A percentile compares a stretch with the other conserved stretches of the same genome.
phyloP scores from a whole-genome alignment of 371 early-diverging fungal species.

The Saksenaea vasiformis region DNA sequence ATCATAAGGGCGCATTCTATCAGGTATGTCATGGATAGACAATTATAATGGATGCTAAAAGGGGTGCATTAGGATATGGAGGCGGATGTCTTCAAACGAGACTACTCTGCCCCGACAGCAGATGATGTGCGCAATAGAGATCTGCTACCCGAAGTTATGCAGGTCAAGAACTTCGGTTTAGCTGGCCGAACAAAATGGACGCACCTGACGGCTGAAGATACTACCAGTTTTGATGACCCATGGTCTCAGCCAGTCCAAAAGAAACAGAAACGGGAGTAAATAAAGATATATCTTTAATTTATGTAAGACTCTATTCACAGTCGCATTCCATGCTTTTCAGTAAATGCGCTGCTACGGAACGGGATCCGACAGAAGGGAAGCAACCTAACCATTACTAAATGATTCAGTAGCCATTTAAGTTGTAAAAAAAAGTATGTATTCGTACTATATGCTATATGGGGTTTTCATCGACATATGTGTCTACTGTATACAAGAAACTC shows the following conservation, averaged over 20 bases:
- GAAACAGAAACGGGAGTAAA: slow-evolving; percentile 5
- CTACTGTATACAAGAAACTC: not conserved
- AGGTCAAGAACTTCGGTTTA: slow-evolving; percentile 89
- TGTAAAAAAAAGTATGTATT: too few relatives aligned
- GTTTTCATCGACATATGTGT: not conserved
- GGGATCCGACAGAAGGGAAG: too few relatives aligned
- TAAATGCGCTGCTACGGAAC: too few relatives aligned
- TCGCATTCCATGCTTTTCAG: slow-evolving; percentile 7
- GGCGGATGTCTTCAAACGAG: slow-evolving; percentile 65
- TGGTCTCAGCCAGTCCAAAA: slow-evolving; percentile 24
- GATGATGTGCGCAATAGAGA: slow-evolving; percentile 72
- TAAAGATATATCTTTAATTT: too few relatives aligned
- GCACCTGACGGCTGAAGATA: slow-evolving; percentile 85
- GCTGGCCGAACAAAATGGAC: slow-evolving; percentile 90
- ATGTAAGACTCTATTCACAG: too few relatives aligned
- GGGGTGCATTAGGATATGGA: slow-evolving; percentile 46
- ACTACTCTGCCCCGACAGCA: slow-evolving; percentile 75
- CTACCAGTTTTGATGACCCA: slow-evolving; percentile 49
- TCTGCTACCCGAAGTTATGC: slow-evolving; percentile 83
- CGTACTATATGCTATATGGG: too few relatives aligned
- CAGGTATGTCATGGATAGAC: slow-evolving; percentile 40
- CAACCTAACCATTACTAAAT: too few relatives aligned
- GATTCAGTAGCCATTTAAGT: too few relatives aligned
- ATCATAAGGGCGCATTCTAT: slow-evolving; percentile 89
- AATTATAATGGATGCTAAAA: not conserved